Evolutionary conservation across 1,139 yeast genomes (phyloP).

Genomic region (Magnusiomyces fungicola): DNA sequence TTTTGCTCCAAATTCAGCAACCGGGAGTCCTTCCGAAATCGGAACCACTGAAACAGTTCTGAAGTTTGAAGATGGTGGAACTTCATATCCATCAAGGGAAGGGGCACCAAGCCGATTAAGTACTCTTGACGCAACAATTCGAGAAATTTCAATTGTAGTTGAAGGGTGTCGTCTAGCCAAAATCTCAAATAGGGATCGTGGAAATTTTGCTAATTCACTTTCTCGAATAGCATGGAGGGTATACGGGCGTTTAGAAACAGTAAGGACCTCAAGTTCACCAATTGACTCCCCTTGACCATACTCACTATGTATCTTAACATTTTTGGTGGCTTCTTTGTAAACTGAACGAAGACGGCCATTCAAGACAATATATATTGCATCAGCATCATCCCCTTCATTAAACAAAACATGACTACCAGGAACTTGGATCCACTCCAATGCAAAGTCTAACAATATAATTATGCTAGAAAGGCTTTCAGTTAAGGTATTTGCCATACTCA

Average conservation of each 20-base stretch:
- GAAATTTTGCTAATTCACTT: conserved; percentile 88
- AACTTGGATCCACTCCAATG: conserved; percentile 90
- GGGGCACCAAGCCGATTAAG: conserved; percentile 23
- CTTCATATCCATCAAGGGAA: conserved; percentile 8
- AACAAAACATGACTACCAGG: conserved; percentile 78
- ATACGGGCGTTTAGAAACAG: conserved; percentile 66
- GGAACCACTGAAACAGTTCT: conserved; percentile 85
- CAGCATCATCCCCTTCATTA: conserved; percentile 80
- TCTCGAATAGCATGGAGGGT: conserved; percentile 86
- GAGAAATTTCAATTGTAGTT: conserved; percentile 80
- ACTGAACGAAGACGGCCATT: conserved; percentile 83
- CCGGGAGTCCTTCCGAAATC: conserved; percentile 70
- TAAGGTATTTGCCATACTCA: conserved; percentile 69
- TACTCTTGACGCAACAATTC: conserved; percentile 77
- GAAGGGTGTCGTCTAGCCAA: conserved; percentile 81
- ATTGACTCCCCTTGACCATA: conserved; percentile 91
- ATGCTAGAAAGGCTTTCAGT: conserved; percentile 60
- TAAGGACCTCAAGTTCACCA: conserved; percentile 91
- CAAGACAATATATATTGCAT: conserved; percentile 83
- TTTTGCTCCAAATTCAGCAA: conserved; percentile 71
- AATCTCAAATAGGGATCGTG: conserved; percentile 79
- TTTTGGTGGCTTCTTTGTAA: conserved; percentile 27
- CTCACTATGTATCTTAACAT: conserved; percentile 53
- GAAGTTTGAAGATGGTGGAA: conserved; percentile 34
- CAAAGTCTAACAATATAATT: conserved; percentile 73